phyloP scores from a whole-genome alignment of 371 early-diverging fungal genomes.

The Mucor circinelloides region DNA sequence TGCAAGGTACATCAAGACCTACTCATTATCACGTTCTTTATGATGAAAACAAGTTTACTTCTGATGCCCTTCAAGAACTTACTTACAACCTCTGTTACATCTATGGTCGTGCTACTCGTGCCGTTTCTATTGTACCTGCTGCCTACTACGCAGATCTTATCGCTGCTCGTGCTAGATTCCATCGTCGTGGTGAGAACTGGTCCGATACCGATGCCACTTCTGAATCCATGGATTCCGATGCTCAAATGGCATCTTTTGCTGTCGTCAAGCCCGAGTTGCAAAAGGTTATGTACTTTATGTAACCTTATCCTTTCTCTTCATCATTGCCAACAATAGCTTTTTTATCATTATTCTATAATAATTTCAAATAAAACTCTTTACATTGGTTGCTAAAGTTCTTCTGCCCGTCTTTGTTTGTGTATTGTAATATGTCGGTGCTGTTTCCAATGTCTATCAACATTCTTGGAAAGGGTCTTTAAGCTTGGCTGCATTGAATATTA shows the following conservation, averaged over 20 bases:
- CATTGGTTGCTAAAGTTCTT: neutral
- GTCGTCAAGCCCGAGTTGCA: constrained; percentile 32
- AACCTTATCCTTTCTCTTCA: neutral
- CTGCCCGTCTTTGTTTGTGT: too few relatives aligned
- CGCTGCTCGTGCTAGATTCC: constrained; percentile 83
- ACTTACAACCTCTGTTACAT: constrained; percentile 89
- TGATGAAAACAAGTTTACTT: constrained; percentile 84
- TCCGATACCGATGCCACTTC: constrained; percentile 49
- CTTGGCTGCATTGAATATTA: too few relatives aligned
- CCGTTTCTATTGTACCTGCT: constrained; percentile 83
- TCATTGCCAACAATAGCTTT: neutral
- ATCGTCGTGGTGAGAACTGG: constrained; percentile 61
- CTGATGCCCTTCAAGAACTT: constrained; percentile 79
- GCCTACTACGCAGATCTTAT: constrained; percentile 92
- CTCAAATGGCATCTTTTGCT: constrained; percentile 47
- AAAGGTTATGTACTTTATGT: constrained; percentile 35
- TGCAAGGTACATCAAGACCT: constrained; percentile 91
- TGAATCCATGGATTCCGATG: constrained; percentile 44
- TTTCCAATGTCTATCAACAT: too few relatives aligned
- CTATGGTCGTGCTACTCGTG: constrained; percentile 83
- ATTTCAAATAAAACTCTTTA: neutral
- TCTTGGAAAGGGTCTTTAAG: too few relatives aligned
- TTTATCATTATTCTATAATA: neutral
- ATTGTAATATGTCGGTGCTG: too few relatives aligned
- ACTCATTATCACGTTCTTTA: constrained; percentile 86